Evolutionary conservation across 345 rosid genomes (phyloP).

Genomic region (Aquilaria yunnanensis): DNA sequence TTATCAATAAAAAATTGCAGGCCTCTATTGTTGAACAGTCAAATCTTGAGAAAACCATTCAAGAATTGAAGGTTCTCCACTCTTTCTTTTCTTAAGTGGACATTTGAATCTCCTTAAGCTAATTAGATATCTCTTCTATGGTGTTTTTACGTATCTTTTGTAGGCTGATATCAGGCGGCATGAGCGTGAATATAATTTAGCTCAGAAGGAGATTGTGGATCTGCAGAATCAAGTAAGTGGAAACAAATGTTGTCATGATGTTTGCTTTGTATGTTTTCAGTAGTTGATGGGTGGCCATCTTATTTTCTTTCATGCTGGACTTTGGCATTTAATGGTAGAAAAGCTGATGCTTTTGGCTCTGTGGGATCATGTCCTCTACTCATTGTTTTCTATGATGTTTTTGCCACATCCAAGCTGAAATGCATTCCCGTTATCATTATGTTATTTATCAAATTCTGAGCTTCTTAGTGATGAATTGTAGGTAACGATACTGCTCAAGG

Average conservation of each 20-base stretch:
- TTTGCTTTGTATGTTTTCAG: too few species aligned
- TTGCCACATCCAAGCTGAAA: too few species aligned
- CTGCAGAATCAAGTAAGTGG: slow-evolving; percentile 74
- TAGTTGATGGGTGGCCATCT: too few species aligned
- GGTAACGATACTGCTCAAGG: slow-evolving; percentile 92
- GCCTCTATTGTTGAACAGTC: slow-evolving; percentile 59
- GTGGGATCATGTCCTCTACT: too few species aligned
- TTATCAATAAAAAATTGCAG: slow-evolving; percentile 71
- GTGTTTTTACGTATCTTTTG: slow-evolving; percentile 9
- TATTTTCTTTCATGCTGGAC: too few species aligned
- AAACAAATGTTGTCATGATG: too few species aligned
- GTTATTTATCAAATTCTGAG: too few species aligned
- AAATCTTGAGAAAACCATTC: slow-evolving; percentile 61
- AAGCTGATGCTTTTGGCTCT: too few species aligned
- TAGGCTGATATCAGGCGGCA: slow-evolving; percentile 77
- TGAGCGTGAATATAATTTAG: slow-evolving; percentile 61
- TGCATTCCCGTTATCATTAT: too few species aligned
- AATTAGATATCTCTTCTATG: slow-evolving; percentile 7
- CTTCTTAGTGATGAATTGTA: slow-evolving; percentile 22
- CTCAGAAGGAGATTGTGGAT: slow-evolving; percentile 78
- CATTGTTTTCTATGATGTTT: too few species aligned
- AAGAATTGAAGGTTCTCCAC: slow-evolving; percentile 64
- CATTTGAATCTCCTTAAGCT: background rate
- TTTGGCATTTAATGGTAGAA: too few species aligned
- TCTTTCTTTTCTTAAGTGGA: background rate